These are phyloP conservation scores for Cadophora sp. DNA, from an alignment of 2,329 filamentous ascomycete genomes.

Conservation along the genomic window DNA sequence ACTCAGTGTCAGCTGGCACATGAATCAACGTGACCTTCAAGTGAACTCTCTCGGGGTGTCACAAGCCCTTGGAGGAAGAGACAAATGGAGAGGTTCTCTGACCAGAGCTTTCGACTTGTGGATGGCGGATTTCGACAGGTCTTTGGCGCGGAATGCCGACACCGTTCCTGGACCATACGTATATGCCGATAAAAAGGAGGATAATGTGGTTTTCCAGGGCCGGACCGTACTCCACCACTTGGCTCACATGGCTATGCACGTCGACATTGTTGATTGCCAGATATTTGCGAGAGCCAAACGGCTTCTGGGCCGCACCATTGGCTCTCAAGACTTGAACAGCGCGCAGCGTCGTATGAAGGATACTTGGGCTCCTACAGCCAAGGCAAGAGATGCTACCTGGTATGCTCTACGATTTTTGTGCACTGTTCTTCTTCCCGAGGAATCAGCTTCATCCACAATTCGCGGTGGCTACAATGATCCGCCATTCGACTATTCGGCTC, in stretches of 20 bases:
- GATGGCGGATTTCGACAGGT: slow-evolving; percentile 90
- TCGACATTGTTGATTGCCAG: slow-evolving; percentile 96
- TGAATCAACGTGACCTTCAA: slow-evolving; percentile 95
- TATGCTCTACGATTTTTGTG: slow-evolving; percentile 89
- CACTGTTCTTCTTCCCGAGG: slow-evolving; percentile 77
- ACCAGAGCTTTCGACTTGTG: slow-evolving; percentile 92
- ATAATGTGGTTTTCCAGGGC: slow-evolving; percentile 78
- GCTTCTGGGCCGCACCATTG: slow-evolving; percentile 85
- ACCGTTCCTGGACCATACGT: slow-evolving; percentile 59
- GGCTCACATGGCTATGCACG: slow-evolving; percentile 97
- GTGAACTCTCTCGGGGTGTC: slow-evolving; percentile 84
- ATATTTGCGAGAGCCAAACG: slow-evolving; percentile 90
- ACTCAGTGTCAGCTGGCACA: slow-evolving; percentile 94
- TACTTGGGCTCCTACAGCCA: slow-evolving; percentile 85
- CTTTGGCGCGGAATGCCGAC: slow-evolving; percentile 65
- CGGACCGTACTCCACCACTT: slow-evolving; percentile 90
- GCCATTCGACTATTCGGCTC: slow-evolving; percentile 72
- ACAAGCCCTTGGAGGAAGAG: slow-evolving; percentile 81
- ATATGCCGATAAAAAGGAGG: slow-evolving; percentile 66
- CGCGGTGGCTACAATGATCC: slow-evolving; percentile 42
- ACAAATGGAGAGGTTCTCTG: slow-evolving; percentile 88
- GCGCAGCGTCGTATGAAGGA: slow-evolving; percentile 87
- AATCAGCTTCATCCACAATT: slow-evolving; percentile 48
- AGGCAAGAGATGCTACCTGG: slow-evolving; percentile 88
- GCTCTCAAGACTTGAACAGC: slow-evolving; percentile 78